These are phyloP conservation scores for Termitomyces bulborhizus DNA, from an alignment of 768 basidiomycete genomes.

Conservation along the genomic window DNA sequence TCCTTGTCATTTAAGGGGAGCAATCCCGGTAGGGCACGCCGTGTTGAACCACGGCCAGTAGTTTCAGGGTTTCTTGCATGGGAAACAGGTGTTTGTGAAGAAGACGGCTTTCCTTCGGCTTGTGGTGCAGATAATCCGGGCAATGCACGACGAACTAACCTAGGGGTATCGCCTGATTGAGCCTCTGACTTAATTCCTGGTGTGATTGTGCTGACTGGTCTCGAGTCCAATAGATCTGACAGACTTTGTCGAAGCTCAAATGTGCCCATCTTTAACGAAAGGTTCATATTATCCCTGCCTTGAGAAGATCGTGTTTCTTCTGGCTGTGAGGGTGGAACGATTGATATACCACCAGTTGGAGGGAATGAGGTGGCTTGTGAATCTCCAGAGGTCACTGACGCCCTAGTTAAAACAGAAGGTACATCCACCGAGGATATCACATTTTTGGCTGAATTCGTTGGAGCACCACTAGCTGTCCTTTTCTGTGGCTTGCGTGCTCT, in stretches of 20 bases:
- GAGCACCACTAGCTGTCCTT: slow-evolving; percentile 1
- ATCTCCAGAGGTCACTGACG: neutral
- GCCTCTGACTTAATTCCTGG: neutral
- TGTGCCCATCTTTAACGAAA: neutral
- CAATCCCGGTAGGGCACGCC: slow-evolving; percentile 6
- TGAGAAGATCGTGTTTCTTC: neutral
- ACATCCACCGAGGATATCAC: neutral
- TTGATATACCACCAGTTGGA: neutral
- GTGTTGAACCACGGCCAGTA: neutral
- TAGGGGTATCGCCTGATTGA: neutral
- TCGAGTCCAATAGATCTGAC: neutral
- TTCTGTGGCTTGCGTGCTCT: slow-evolving; percentile 62
- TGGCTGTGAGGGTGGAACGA: neutral
- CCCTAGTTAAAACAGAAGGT: neutral
- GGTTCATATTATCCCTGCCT: neutral
- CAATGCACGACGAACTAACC: slow-evolving; percentile 6
- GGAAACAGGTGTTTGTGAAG: neutral
- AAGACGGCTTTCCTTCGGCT: neutral
- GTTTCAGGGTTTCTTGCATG: neutral
- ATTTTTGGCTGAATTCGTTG: neutral
- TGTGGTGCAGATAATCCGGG: slow-evolving; percentile 6
- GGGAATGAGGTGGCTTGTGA: neutral
- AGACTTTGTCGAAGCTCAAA: neutral
- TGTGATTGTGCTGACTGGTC: neutral
- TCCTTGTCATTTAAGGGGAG: neutral